These are phyloP conservation scores for Trypanosoma congolense DNA, from an alignment of 208 protist genomes.

Conservation along the genomic window DNA sequence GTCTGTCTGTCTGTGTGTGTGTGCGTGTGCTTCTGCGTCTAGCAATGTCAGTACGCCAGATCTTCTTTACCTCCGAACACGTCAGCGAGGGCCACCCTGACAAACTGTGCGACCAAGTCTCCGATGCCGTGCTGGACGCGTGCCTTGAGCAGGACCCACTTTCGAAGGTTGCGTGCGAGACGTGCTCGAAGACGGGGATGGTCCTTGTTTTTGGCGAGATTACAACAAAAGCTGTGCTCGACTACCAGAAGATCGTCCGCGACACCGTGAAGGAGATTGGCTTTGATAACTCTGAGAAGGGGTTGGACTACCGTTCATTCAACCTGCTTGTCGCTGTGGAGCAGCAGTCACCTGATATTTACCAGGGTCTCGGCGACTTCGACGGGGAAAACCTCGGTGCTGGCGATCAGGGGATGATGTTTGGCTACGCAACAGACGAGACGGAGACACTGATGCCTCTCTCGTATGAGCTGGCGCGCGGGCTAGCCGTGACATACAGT, in stretches of 20 bases:
- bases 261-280: constrained; percentile 81
- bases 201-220: not conserved
- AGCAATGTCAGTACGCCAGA: not conserved
- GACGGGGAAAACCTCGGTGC: not conserved
- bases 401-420: not conserved
- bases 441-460: constrained; percentile 1
- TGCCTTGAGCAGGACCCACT: not conserved
- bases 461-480: not conserved
- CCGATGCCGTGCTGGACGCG: not conserved
- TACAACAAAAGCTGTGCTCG: constrained; percentile 89
- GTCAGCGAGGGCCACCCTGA: not conserved
- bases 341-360: not conserved
- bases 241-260: constrained; percentile 89
- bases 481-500: not conserved
- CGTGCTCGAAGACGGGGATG: not conserved
- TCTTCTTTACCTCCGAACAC: constrained; percentile 1
- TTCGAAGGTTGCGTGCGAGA: constrained; percentile 1
- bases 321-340: not conserved
- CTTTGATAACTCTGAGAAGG: not conserved
- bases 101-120: not conserved
- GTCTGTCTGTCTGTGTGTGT: too few species aligned
- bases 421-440: not conserved
- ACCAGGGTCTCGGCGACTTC: not conserved
- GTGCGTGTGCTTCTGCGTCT: too few species aligned
- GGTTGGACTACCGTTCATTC: not conserved